A percentile compares a stretch with the other conserved stretches of the same genome.
phyloP scores from a whole-genome alignment of 345 rosid species.

The Moringa oleifera region DNA sequence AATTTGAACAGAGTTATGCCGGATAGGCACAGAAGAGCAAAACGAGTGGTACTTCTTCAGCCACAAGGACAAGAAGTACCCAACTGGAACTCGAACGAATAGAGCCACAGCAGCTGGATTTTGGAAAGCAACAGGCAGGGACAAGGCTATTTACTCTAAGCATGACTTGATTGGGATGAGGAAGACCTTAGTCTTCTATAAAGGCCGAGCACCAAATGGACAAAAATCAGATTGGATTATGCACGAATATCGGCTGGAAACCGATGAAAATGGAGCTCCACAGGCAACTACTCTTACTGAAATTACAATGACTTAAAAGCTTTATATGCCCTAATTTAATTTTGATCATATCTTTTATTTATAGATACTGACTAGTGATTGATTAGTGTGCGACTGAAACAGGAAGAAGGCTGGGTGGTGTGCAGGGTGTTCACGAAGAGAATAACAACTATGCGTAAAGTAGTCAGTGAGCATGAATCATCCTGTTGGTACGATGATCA shows the following conservation, averaged over 20 bases:
- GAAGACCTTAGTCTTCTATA: constrained; percentile 85
- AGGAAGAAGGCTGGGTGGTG: constrained; percentile 98
- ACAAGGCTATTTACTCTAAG: constrained; percentile 79
- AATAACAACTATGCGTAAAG: constrained; percentile 40
- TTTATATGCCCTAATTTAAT: no score
- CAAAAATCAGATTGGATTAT: constrained; percentile 94
- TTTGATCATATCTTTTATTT: no score
- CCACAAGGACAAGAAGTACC: constrained; percentile 95
- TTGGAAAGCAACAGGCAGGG: constrained; percentile 99
- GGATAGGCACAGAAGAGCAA: constrained; percentile 76
- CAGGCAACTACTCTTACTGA: constrained; percentile 47
- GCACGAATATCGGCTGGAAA: constrained; percentile 97
- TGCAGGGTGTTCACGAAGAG: constrained; percentile 94
- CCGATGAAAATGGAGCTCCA: constrained; percentile 82
- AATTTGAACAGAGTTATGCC: constrained; percentile 57
- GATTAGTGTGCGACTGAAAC: constrained; percentile 2
- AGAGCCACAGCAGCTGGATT: constrained; percentile 96
- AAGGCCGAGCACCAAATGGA: constrained; percentile 95
- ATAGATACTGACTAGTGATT: no score
- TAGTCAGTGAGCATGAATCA: constrained; percentile 42
- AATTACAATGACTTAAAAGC: no score
- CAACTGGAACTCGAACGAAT: constrained; percentile 95
- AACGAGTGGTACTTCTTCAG: constrained; percentile 96
- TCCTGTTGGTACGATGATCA: constrained; percentile 66
- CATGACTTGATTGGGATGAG: constrained; percentile 93